These are phyloP conservation scores for Geotrichum reessii DNA, from an alignment of 1,139 yeast species.

Conservation along the genomic window DNA sequence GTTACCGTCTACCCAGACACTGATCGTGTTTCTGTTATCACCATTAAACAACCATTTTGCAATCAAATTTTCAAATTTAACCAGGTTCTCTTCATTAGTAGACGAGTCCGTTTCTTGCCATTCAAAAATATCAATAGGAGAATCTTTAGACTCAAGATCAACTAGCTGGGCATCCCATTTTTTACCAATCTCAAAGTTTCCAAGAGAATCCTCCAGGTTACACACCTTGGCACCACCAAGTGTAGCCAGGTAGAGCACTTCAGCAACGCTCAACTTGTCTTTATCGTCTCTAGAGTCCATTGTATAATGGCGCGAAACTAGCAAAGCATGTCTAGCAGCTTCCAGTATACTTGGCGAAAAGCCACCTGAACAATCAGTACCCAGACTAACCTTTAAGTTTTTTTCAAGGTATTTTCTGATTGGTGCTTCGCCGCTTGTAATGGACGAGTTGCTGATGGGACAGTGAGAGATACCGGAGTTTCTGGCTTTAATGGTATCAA, in stretches of 20 bases:
- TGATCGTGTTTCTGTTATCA: conserved; percentile 78
- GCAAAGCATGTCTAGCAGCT: conserved; percentile 69
- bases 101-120: conserved; percentile 47
- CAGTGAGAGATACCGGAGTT: conserved; percentile 83
- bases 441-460: conserved; percentile 83
- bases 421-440: conserved; percentile 89
- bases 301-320: conserved; percentile 79
- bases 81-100: conserved; percentile 19
- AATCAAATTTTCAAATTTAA: conserved; percentile 49
- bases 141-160: conserved; percentile 47
- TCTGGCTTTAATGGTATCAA: conserved; percentile 47
- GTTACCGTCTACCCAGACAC: conserved; percentile 81
- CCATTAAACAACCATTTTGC: conserved; percentile 95
- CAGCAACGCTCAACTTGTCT: conserved; percentile 57
- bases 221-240: conserved; percentile 85
- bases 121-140: conserved; percentile 67
- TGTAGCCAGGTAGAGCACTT: conserved; percentile 77
- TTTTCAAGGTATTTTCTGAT: conserved; percentile 62
- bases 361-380: conserved; percentile 93
- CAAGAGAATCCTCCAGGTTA: conserved; percentile 52
- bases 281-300: conserved; percentile 48
- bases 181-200: conserved; percentile 71
- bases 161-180: conserved; percentile 79
- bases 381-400: conserved; percentile 73
- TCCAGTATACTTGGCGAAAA: conserved; percentile 72